Evolutionary conservation across 352 stramenopile genomes (phyloP).

Genomic region (Thraustochytrium striatum): DNA sequence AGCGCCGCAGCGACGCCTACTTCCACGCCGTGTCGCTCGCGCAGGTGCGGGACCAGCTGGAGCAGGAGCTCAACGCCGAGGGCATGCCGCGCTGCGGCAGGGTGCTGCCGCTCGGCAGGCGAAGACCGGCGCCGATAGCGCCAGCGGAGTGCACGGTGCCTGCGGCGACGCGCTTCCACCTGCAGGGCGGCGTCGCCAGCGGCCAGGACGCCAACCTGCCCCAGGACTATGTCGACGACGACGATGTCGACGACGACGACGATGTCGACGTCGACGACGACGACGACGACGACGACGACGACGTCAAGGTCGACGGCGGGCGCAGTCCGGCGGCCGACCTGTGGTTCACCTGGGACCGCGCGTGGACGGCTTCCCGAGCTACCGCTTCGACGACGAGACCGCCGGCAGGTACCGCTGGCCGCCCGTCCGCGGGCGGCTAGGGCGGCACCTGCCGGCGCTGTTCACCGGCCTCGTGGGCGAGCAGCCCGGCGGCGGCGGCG

Average conservation of each 20-base stretch:
- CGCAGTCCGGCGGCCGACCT: not conserved
- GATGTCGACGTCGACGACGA: not conserved
- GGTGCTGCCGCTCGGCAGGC: not conserved
- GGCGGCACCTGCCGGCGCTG: not conserved
- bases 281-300: not conserved
- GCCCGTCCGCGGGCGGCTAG: slow-evolving; percentile 6
- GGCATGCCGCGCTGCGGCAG: not conserved
- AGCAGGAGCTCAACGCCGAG: not conserved
- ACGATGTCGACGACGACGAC: not conserved
- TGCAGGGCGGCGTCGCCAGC: not conserved
- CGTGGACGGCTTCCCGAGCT: not conserved
- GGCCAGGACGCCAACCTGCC: not conserved
- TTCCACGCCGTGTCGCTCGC: not conserved
- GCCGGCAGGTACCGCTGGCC: slow-evolving; percentile 13
- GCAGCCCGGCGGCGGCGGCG: too few relatives aligned
- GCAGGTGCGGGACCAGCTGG: not conserved
- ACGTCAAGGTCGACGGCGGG: not conserved
- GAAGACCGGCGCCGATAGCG: not conserved
- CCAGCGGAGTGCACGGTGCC: not conserved
- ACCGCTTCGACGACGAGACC: slow-evolving; percentile 16
- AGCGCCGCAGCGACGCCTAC: not conserved
- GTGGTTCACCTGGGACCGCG: not conserved
- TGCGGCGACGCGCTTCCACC: not conserved
- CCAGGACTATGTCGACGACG: not conserved
- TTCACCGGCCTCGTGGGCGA: too few relatives aligned